Conservation (phyloP, 2,329 filamentous ascomycete genomes). For the Curvularia eragrostidis region DNA sequence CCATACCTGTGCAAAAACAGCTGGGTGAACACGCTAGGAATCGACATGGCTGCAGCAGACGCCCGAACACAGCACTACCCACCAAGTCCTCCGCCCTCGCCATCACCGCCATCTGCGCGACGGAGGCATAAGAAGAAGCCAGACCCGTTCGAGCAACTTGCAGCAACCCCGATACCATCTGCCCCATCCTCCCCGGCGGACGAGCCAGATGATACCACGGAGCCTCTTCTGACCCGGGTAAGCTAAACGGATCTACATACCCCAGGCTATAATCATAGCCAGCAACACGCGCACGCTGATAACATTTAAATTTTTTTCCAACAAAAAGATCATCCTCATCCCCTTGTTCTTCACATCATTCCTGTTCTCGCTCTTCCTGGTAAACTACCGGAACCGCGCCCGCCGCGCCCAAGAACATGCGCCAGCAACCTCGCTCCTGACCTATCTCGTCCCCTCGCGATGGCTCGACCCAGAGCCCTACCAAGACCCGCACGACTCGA, state of each 20-base stretch:
- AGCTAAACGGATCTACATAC: constrained; percentile 2
- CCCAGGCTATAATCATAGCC: too few species aligned
- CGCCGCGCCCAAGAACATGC: constrained; percentile 52
- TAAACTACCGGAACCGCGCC: constrained; percentile 64
- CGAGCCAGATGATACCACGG: constrained; percentile 24
- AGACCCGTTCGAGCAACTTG: constrained; percentile 44
- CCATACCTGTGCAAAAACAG: background rate
- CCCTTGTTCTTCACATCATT: constrained; percentile 70
- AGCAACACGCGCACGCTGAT: background rate
- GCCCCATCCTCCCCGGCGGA: constrained; percentile 31
- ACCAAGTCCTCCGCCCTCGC: constrained; percentile 29
- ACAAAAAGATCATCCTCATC: constrained; percentile 60
- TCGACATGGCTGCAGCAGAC: constrained; percentile 21
- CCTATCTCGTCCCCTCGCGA: constrained; percentile 32
- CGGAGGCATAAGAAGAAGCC: constrained; percentile 33
- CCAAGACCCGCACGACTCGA: constrained; percentile 46
- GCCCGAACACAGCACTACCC: constrained; percentile 17
- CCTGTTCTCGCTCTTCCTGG: constrained; percentile 67
- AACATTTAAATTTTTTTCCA: background rate
- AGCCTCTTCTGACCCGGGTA: constrained; percentile 38
- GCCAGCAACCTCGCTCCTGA: constrained; percentile 25
- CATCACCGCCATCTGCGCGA: constrained; percentile 33
- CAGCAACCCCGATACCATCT: constrained; percentile 30
- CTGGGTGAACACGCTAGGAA: background rate
- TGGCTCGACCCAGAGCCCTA: constrained; percentile 54